phyloP scores from a whole-genome alignment of 208 protist genomes.

The Leishmania martiniquensis region DNA sequence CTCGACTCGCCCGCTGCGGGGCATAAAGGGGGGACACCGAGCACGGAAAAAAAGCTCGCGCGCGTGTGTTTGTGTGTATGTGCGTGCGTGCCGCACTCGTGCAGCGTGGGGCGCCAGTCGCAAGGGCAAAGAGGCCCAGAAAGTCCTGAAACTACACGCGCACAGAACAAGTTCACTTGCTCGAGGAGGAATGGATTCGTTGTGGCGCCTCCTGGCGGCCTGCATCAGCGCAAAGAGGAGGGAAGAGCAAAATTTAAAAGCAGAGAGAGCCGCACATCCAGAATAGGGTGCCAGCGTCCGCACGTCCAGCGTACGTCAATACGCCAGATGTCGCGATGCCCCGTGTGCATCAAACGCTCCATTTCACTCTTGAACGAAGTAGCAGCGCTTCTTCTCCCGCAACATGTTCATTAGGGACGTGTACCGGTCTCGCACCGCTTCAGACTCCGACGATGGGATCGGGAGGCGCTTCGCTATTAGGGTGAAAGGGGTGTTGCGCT shows the following conservation, averaged over 20 bases:
- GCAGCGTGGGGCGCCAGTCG: background rate
- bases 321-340: background rate
- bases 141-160: background rate
- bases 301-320: background rate
- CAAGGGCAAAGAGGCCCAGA: background rate
- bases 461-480: conserved; percentile 58
- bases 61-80: background rate
- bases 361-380: conserved; percentile 28
- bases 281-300: too few relatives aligned
- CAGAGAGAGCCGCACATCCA: too few relatives aligned
- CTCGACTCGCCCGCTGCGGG: background rate
- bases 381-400: conserved; percentile 35
- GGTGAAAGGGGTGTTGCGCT: conserved; percentile 66
- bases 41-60: too few relatives aligned
- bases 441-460: conserved; percentile 28
- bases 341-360: too few relatives aligned
- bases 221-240: background rate
- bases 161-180: background rate
- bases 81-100: background rate
- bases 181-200: background rate
- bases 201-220: background rate
- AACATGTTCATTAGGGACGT: conserved; percentile 21
- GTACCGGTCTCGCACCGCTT: conserved; percentile 29
- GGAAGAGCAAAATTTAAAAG: background rate
- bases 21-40: too few relatives aligned